A percentile compares a stretch with the other conserved stretches of the same genome.
phyloP scores from a whole-genome alignment of 345 rosid genomes.

The Brassica rapa region DNA sequence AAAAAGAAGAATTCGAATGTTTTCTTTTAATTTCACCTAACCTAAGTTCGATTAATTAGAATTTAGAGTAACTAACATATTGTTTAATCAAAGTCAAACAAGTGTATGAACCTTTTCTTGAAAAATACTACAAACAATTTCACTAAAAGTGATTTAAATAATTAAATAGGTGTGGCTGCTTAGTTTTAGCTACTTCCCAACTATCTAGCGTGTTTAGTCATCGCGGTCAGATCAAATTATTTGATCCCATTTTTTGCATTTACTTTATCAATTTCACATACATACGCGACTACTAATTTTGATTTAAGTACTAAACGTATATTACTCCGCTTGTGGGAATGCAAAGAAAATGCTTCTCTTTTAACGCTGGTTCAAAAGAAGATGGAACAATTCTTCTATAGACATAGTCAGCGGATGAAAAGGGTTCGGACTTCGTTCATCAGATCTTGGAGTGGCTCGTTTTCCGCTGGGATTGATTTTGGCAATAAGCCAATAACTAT shows the following conservation, averaged over 20 bases:
- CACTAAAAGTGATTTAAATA: conserved; percentile 1
- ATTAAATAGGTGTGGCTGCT: conserved; percentile 5
- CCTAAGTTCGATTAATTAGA: neutral
- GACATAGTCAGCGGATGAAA: too few relatives aligned
- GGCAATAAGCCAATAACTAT: too few relatives aligned
- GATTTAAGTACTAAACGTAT: neutral
- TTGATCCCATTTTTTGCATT: neutral
- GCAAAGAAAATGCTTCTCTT: too few relatives aligned
- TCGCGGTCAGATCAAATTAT: conserved; percentile 38
- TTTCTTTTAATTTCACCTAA: conserved; percentile 13
- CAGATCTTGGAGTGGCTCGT: too few relatives aligned
- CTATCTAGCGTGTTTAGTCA: conserved; percentile 39
- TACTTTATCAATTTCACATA: neutral
- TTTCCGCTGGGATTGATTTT: too few relatives aligned
- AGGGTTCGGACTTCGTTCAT: too few relatives aligned
- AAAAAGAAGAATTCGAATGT: neutral
- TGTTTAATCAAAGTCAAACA: conserved; percentile 27
- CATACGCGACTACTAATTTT: neutral
- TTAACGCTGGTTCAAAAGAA: too few relatives aligned
- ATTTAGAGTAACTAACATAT: conserved; percentile 21
- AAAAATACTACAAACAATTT: neutral
- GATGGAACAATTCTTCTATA: too few relatives aligned
- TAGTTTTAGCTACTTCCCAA: conserved; percentile 39
- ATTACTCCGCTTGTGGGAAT: too few relatives aligned
- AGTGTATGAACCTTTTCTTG: neutral